phyloP scores from a whole-genome alignment of 108 stramenopile species.

The Fragilaria crotonensis region DNA sequence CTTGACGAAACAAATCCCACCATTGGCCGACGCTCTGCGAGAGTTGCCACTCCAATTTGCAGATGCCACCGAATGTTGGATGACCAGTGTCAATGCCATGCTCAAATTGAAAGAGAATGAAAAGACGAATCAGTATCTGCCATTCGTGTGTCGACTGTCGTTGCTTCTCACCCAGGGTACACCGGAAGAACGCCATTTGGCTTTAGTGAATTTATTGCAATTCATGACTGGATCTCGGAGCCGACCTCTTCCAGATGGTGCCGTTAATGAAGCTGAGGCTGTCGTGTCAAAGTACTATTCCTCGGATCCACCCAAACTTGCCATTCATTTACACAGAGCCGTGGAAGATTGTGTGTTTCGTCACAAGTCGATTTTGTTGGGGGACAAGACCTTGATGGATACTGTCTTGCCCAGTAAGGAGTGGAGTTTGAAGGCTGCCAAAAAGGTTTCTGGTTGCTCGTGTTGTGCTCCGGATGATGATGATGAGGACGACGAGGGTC shows the following conservation, averaged over 20 bases:
- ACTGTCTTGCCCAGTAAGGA: conserved; percentile 71
- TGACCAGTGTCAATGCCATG: conserved; percentile 67
- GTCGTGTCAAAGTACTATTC: conserved; percentile 5
- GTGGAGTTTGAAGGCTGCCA: conserved; percentile 56
- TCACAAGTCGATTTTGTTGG: conserved; percentile 74
- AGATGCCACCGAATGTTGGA: conserved; percentile 66
- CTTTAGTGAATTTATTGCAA: conserved; percentile 61
- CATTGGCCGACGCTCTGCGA: conserved; percentile 32
- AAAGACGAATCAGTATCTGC: conserved; percentile 60
- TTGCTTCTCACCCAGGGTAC: conserved; percentile 36
- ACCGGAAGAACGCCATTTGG: conserved; percentile 39
- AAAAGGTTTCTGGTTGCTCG: conserved; percentile 13
- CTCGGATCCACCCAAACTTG: conserved; percentile 4
- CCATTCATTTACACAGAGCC: conserved; percentile 16
- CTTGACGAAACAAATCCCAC: conserved; percentile 25
- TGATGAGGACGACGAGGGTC: conserved; percentile 11
- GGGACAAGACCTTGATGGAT: conserved; percentile 73
- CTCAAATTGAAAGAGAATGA: conserved; percentile 72
- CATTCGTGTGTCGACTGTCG: conserved; percentile 62
- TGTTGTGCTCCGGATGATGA: conserved; percentile 25
- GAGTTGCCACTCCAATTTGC: conserved; percentile 51
- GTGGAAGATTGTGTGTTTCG: conserved; percentile 73
- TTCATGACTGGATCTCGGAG: conserved; percentile 66
- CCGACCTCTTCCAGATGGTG: conserved; percentile 37
- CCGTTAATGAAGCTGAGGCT: conserved; percentile 39